These are phyloP conservation scores for Mycena metata DNA, from an alignment of 768 basidiomycete species.

Conservation along the genomic window DNA sequence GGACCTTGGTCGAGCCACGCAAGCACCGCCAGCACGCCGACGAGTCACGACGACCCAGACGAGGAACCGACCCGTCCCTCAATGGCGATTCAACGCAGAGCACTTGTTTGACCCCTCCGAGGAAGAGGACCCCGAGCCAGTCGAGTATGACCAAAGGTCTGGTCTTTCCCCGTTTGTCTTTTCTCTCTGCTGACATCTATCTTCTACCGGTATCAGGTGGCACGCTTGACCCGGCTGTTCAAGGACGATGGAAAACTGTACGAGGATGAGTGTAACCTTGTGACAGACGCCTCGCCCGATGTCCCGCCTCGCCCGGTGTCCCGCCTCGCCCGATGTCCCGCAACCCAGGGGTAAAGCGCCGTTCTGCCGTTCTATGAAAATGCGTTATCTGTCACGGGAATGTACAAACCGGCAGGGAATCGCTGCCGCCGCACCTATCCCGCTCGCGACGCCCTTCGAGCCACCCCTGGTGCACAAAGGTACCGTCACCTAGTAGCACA, in stretches of 20 bases:
- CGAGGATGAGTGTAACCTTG: slow-evolving; percentile 61
- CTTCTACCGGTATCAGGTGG: slow-evolving; percentile 58
- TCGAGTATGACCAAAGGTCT: slow-evolving; percentile 75
- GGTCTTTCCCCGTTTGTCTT: slow-evolving; percentile 21
- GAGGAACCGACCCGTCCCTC: slow-evolving; percentile 59
- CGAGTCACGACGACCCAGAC: slow-evolving; percentile 44
- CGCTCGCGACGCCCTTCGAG: slow-evolving; percentile 1
- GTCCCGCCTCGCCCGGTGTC: too few relatives aligned
- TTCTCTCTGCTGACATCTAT: slow-evolving; percentile 20
- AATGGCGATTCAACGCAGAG: slow-evolving; percentile 80
- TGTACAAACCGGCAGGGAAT: slow-evolving; percentile 2
- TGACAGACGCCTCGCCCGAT: slow-evolving; percentile 56
- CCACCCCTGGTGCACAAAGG: background rate
- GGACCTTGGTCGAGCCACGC: slow-evolving; percentile 38
- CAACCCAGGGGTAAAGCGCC: slow-evolving; percentile 60
- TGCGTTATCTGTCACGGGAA: background rate
- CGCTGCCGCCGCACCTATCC: too few relatives aligned
- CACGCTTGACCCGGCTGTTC: slow-evolving; percentile 48
- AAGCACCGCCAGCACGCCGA: slow-evolving; percentile 42
- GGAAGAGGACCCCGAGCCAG: slow-evolving; percentile 75
- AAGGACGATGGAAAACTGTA: slow-evolving; percentile 43
- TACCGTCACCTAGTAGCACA: background rate
- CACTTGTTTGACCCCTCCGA: slow-evolving; percentile 67
- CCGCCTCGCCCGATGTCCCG: slow-evolving; percentile 30
- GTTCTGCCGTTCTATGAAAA: slow-evolving; percentile 4